phyloP scores from a whole-genome alignment of 805 yeast species.

The Monosporozyma aerobia region DNA sequence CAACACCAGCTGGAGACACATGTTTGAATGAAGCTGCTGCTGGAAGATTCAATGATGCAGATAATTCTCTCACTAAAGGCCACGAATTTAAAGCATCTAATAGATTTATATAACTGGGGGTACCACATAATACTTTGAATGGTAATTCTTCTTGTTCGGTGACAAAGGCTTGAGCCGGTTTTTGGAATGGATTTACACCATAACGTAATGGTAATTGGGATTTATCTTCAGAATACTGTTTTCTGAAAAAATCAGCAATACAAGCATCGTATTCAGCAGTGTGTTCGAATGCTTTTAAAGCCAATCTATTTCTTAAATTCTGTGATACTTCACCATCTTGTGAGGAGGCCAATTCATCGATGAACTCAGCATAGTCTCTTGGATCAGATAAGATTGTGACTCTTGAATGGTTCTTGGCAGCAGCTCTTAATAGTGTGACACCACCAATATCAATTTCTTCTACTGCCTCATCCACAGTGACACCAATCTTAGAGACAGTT shows the following conservation, averaged over 20 bases:
- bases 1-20: conserved; percentile 98
- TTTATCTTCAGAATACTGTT: conserved; percentile 83
- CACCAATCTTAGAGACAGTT: conserved; percentile 90
- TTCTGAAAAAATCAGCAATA: conserved; percentile 94
- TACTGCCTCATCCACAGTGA: conserved; percentile 93
- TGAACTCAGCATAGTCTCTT: conserved; percentile 77
- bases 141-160: conserved; percentile 79
- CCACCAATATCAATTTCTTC: conserved; percentile 99
- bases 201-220: conserved; percentile 92
- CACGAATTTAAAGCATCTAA: conserved; percentile 96
- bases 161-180: conserved; percentile 96
- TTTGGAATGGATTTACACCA: conserved; percentile 99
- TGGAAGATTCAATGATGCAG: conserved; percentile 88
- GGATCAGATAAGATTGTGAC: conserved; percentile 96
- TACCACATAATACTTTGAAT: conserved; percentile 84
- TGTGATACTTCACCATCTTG: conserved; percentile 57
- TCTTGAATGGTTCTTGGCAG: conserved; percentile 96
- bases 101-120: conserved; percentile 96
- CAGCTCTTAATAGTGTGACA: conserved; percentile 94
- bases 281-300: conserved; percentile 95
- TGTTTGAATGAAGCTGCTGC: conserved; percentile 99
- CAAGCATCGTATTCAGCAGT: conserved; percentile 97
- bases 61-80: conserved; percentile 96
- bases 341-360: conserved; percentile 56
- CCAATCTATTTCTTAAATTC: conserved; percentile 71